Percentiles rank a stretch among this genome's conserved stretches.
Evolutionary conservation across 73 alveolate genomes (phyloP).

Genomic region (Paramecium sonneborni): DNA sequence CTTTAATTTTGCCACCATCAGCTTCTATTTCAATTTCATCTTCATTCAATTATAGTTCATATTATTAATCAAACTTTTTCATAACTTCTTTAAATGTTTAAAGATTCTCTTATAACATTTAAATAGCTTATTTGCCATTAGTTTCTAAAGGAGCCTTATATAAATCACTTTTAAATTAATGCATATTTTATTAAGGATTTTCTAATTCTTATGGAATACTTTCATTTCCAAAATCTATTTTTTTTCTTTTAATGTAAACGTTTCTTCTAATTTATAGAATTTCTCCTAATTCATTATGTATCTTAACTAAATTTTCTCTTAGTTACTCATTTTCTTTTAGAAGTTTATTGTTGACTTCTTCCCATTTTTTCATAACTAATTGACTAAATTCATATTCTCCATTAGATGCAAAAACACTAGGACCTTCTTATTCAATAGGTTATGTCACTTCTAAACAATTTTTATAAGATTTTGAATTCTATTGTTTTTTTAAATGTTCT

Average conservation of each 20-base stretch:
- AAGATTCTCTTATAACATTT: constrained; percentile 36
- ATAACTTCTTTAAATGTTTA: constrained; percentile 8
- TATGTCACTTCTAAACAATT: constrained; percentile 3
- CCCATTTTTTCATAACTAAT: constrained; percentile 27
- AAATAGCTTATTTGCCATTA: constrained; percentile 13
- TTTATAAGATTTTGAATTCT: neutral
- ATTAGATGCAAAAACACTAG: constrained; percentile 28
- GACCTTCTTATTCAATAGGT: neutral
- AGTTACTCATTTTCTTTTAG: neutral
- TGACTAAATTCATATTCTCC: constrained; percentile 45
- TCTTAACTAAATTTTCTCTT: neutral
- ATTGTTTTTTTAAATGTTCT: neutral
- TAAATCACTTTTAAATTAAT: constrained; percentile 28
- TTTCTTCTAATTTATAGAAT: constrained; percentile 3
- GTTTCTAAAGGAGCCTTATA: neutral
- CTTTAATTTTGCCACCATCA: constrained; percentile 25
- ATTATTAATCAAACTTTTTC: constrained; percentile 27
- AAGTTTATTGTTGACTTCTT: constrained; percentile 13
- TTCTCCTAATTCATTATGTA: constrained; percentile 21
- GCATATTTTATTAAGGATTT: neutral
- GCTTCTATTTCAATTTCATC: constrained; percentile 20
- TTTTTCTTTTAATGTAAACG: constrained; percentile 8
- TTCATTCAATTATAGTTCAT: neutral
- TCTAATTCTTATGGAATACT: constrained; percentile 26
- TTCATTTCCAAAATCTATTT: neutral